Evolutionary conservation across 2,329 filamentous ascomycete species (phyloP).

Genomic region (Aspergillus quadricinctus): DNA sequence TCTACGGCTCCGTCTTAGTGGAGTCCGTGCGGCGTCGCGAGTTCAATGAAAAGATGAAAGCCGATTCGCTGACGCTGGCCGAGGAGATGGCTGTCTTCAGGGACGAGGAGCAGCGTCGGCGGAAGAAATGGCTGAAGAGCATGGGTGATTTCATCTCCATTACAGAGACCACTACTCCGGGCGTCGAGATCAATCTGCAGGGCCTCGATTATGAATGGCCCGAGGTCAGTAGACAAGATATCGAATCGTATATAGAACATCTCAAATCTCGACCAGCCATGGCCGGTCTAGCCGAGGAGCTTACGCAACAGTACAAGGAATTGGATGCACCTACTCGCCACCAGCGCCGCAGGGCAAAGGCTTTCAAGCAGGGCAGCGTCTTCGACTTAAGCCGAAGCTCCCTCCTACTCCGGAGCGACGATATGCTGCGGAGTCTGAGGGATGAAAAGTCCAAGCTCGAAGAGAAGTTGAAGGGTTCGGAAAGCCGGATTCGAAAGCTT

Average conservation of each 20-base stretch:
- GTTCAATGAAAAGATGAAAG: conserved; percentile 87
- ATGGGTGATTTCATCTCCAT: conserved; percentile 67
- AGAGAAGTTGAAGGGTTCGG: conserved; percentile 71
- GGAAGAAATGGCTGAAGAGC: conserved; percentile 85
- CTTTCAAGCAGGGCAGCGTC: conserved; percentile 94
- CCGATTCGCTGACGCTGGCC: conserved; percentile 78
- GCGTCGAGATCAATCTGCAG: conserved; percentile 79
- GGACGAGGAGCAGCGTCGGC: conserved; percentile 84
- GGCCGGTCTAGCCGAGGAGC: conserved; percentile 62
- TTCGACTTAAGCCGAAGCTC: conserved; percentile 90
- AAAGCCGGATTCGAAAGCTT: conserved; percentile 83
- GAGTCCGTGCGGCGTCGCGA: conserved; percentile 83
- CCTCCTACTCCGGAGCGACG: conserved; percentile 79
- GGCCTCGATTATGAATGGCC: conserved; percentile 82
- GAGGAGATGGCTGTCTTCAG: conserved; percentile 91
- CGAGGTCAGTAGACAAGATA: conserved; percentile 65
- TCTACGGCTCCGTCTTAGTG: conserved; percentile 83
- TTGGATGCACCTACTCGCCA: conserved; percentile 78
- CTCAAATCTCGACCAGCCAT: conserved; percentile 65
- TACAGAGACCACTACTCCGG: conserved; percentile 66
- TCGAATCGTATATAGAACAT: conserved; percentile 67
- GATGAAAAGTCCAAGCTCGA: conserved; percentile 75
- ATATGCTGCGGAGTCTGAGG: conserved; percentile 70
- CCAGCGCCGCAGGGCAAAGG: conserved; percentile 80
- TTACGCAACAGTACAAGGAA: conserved; percentile 72